Evolutionary conservation across 2,329 filamentous ascomycete genomes (phyloP).

Genomic region (Zymoseptoria passerinii): DNA sequence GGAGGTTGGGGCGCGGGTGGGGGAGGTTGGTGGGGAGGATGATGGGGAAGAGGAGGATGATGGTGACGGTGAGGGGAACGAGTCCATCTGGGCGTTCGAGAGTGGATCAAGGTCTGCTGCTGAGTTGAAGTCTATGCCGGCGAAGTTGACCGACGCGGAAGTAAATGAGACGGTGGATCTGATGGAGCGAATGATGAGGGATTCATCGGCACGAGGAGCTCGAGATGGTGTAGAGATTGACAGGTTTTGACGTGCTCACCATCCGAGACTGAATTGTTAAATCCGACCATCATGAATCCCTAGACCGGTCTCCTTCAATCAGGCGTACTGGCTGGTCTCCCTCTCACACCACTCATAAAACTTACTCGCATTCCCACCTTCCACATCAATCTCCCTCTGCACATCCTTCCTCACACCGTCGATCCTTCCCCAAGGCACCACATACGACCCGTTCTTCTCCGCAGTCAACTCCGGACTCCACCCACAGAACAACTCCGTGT

Average conservation of each 20-base stretch:
- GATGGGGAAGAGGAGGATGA: background rate
- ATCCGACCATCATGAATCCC: background rate
- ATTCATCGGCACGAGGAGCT: background rate
- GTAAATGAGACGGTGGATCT: background rate
- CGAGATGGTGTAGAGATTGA: slow-evolving; percentile 4
- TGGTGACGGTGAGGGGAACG: background rate
- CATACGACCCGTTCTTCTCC: slow-evolving; percentile 24
- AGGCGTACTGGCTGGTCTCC: slow-evolving; percentile 17
- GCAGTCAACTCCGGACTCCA: slow-evolving; percentile 20
- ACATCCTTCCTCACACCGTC: slow-evolving; percentile 25
- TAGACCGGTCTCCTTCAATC: background rate
- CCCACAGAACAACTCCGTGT: slow-evolving; percentile 28
- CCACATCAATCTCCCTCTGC: slow-evolving; percentile 23
- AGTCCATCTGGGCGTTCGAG: background rate
- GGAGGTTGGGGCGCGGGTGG: background rate
- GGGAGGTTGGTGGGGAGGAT: background rate
- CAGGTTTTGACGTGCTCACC: no score
- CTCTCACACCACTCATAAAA: slow-evolving; percentile 38
- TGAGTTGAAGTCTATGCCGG: background rate
- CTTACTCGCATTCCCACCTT: slow-evolving; percentile 25
- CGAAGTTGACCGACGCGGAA: background rate
- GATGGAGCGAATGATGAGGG: background rate
- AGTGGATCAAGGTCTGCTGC: background rate
- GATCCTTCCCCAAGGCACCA: slow-evolving; percentile 30
- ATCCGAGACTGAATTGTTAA: background rate